These are phyloP conservation scores for Podosphaera aphanis DNA, from an alignment of 2,329 filamentous ascomycete species.

Conservation along the genomic window DNA sequence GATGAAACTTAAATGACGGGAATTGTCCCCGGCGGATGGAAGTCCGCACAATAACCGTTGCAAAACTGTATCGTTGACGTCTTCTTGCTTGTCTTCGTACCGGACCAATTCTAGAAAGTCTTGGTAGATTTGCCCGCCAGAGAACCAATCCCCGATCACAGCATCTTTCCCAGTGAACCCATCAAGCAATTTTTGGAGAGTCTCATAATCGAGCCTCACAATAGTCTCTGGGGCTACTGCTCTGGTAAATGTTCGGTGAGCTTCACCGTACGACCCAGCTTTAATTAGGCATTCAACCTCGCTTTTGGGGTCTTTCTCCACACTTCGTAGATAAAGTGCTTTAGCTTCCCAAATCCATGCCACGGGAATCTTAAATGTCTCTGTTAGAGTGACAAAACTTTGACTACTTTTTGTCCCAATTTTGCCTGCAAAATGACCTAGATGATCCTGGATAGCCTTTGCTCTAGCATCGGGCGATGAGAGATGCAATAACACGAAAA, in stretches of 20 bases:
- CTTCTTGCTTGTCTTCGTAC: conserved; percentile 16
- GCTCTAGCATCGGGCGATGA: conserved; percentile 36
- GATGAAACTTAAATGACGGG: conserved; percentile 20
- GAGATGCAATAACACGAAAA: conserved; percentile 63
- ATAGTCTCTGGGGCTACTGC: conserved; percentile 64
- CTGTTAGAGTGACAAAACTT: conserved; percentile 34
- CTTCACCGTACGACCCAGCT: conserved; percentile 53
- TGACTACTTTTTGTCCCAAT: conserved; percentile 35
- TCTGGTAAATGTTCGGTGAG: conserved; percentile 60
- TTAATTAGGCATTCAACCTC: conserved; percentile 65
- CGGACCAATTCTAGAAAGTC: conserved; percentile 31
- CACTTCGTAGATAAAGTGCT: conserved; percentile 56
- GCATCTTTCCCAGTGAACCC: conserved; percentile 43
- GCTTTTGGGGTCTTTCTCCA: conserved; percentile 39
- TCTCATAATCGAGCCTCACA: conserved; percentile 57
- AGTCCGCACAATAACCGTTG: conserved; percentile 33
- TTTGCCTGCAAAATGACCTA: conserved; percentile 45
- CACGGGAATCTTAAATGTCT: conserved; percentile 45
- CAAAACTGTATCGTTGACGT: conserved; percentile 23
- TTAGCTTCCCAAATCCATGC: conserved; percentile 74
- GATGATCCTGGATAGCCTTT: conserved; percentile 45
- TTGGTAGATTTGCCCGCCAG: conserved; percentile 59
- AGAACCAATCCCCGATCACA: conserved; percentile 47
- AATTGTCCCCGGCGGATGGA: conserved; percentile 23
- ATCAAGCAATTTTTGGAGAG: conserved; percentile 42